phyloP scores from a whole-genome alignment of 2,329 filamentous ascomycete species.

The Neofusicoccum umdonicola region DNA sequence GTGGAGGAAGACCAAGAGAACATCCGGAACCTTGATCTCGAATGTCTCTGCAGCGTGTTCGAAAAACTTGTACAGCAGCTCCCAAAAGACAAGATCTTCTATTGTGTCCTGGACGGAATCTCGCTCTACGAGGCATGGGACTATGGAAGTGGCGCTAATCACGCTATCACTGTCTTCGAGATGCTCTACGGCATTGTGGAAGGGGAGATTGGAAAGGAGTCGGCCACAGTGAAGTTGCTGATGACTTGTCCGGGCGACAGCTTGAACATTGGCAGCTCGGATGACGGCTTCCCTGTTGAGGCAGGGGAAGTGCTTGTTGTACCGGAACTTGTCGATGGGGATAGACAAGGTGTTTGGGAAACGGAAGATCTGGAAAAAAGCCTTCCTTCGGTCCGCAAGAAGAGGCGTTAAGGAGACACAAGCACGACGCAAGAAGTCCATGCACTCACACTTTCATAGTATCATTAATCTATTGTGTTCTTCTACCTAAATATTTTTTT shows the following conservation, averaged over 20 bases:
- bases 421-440: too few species aligned
- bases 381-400: neutral
- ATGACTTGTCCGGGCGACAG: neutral
- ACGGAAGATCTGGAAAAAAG: neutral
- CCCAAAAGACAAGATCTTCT: conserved; percentile 14
- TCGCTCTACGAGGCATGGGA: conserved; percentile 17
- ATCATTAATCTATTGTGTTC: too few species aligned
- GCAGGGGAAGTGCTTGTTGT: neutral
- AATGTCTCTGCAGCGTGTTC: neutral
- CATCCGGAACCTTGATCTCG: neutral
- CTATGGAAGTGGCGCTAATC: neutral
- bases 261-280: neutral
- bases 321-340: neutral
- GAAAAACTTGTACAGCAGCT: conserved; percentile 10
- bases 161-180: neutral
- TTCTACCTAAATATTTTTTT: too few species aligned
- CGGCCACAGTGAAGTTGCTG: neutral
- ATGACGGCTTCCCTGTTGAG: neutral
- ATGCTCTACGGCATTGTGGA: neutral
- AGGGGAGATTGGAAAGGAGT: neutral
- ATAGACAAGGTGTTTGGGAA: neutral
- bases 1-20: neutral
- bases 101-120: conserved; percentile 21
- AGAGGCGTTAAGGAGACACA: too few species aligned
- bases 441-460: too few species aligned